Percentiles rank a stretch among this genome's conserved stretches.
phyloP scores from a whole-genome alignment of 2,329 filamentous ascomycete species.

The Aspergillus fumigatus region DNA sequence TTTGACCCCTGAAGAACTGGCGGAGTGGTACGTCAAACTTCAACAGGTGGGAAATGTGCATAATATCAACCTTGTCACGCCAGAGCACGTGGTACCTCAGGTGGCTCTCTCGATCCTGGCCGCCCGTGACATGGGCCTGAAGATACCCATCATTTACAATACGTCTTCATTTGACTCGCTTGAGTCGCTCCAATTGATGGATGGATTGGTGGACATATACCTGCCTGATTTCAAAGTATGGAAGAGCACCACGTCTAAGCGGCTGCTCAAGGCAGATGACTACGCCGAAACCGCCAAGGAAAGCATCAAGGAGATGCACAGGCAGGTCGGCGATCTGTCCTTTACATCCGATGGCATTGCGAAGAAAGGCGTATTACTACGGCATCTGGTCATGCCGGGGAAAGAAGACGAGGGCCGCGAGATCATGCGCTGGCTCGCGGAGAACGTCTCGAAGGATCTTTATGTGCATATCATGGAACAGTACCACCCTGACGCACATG shows the following conservation, averaged over 20 bases:
- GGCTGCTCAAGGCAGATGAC: constrained; percentile 72
- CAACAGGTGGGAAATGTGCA: constrained; percentile 77
- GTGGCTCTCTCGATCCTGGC: constrained; percentile 72
- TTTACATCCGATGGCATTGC: constrained; percentile 79
- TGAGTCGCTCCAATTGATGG: constrained; percentile 65
- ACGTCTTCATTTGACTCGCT: constrained; percentile 76
- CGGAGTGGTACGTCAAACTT: constrained; percentile 77
- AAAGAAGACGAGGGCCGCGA: constrained; percentile 66
- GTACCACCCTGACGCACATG: constrained; percentile 74
- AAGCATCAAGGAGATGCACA: constrained; percentile 75
- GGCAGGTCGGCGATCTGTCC: constrained; percentile 75
- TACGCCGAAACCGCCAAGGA: constrained; percentile 69
- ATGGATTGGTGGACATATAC: constrained; percentile 80
- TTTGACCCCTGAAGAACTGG: constrained; percentile 71
- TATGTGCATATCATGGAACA: constrained; percentile 90
- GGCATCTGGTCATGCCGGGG: constrained; percentile 82
- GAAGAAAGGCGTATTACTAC: constrained; percentile 68
- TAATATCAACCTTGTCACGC: constrained; percentile 84
- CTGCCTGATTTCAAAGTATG: constrained; percentile 87
- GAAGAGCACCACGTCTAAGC: constrained; percentile 60
- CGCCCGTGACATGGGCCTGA: constrained; percentile 65
- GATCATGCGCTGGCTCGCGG: constrained; percentile 73
- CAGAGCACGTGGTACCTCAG: constrained; percentile 82
- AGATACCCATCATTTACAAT: constrained; percentile 76
- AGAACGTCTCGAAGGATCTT: constrained; percentile 66